phyloP scores from a whole-genome alignment of 1,284 basidiomycete genomes.

The Heterobasidion occidentale region DNA sequence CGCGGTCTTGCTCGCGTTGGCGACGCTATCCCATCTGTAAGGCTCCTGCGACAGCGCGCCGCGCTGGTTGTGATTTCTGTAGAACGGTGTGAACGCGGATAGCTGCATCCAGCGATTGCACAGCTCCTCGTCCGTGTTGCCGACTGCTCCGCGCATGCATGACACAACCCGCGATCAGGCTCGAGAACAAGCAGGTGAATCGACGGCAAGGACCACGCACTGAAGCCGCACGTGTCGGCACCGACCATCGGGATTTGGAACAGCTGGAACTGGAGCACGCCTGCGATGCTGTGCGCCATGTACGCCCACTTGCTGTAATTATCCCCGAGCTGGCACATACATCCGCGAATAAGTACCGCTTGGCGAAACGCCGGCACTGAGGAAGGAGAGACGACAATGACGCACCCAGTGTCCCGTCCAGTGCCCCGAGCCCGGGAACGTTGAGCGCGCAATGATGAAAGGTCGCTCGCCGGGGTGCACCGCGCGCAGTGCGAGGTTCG shows the following conservation, averaged over 20 bases:
- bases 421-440: conserved; percentile 10
- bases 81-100: conserved; percentile 70
- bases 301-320: conserved; percentile 67
- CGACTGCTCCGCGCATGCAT: conserved; percentile 26
- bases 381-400: not conserved
- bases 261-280: conserved; percentile 69
- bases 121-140: conserved; percentile 74
- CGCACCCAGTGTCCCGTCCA: conserved; percentile 21
- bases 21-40: conserved; percentile 70
- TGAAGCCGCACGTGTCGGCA: conserved; percentile 64
- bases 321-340: conserved; percentile 49
- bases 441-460: conserved; percentile 56
- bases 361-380: not conserved
- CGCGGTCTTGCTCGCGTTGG: conserved; percentile 63
- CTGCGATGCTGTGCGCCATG: conserved; percentile 52
- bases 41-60: conserved; percentile 65
- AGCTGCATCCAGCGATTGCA: conserved; percentile 81
- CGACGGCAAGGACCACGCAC: conserved; percentile 21
- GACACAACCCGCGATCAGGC: not conserved
- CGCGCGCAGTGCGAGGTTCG: conserved; percentile 43
- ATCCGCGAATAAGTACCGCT: not conserved
- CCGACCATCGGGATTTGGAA: conserved; percentile 75
- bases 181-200: not conserved
- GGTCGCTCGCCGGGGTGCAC: conserved; percentile 50
- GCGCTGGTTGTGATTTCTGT: conserved; percentile 58